phyloP scores from a whole-genome alignment of 1,284 basidiomycete species.

The Hemileia vastatrix region DNA sequence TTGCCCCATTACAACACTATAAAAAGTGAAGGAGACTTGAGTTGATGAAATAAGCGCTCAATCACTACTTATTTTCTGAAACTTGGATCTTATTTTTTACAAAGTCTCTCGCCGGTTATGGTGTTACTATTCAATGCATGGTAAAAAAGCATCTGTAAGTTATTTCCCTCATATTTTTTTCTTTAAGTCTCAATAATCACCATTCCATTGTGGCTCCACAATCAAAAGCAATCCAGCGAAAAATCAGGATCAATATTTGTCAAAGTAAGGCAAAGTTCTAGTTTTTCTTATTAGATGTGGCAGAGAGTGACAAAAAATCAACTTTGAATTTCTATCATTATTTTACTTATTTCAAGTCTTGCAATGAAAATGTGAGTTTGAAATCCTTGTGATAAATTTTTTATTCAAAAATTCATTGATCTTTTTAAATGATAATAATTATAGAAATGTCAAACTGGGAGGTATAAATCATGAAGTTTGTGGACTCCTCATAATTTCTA shows the following conservation, averaged over 20 bases:
- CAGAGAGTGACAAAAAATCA: neutral
- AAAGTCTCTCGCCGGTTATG: slow-evolving; percentile 10
- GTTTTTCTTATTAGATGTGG: neutral
- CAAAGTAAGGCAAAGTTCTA: slow-evolving; percentile 5
- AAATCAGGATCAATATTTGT: slow-evolving; percentile 17
- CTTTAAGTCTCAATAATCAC: too few relatives aligned
- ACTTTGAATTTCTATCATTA: too few relatives aligned
- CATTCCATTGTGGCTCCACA: too few relatives aligned
- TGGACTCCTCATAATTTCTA: neutral
- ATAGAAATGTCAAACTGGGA: slow-evolving; percentile 18
- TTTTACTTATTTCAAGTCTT: slow-evolving; percentile 1
- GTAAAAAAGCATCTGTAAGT: slow-evolving; percentile 17
- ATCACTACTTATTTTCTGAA: neutral
- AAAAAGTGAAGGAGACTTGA: slow-evolving; percentile 16
- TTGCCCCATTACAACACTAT: slow-evolving; percentile 1
- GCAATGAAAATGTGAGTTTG: slow-evolving; percentile 14
- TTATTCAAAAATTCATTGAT: neutral
- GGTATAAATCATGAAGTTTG: slow-evolving; percentile 11
- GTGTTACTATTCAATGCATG: slow-evolving; percentile 21
- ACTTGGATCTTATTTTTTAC: neutral
- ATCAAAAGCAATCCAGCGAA: neutral
- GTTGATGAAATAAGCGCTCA: neutral
- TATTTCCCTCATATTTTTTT: neutral
- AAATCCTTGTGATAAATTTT: neutral
- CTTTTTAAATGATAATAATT: neutral